Evolutionary conservation across 306 rosid genomes (phyloP).

Genomic region (Trichosanthes truncata): DNA sequence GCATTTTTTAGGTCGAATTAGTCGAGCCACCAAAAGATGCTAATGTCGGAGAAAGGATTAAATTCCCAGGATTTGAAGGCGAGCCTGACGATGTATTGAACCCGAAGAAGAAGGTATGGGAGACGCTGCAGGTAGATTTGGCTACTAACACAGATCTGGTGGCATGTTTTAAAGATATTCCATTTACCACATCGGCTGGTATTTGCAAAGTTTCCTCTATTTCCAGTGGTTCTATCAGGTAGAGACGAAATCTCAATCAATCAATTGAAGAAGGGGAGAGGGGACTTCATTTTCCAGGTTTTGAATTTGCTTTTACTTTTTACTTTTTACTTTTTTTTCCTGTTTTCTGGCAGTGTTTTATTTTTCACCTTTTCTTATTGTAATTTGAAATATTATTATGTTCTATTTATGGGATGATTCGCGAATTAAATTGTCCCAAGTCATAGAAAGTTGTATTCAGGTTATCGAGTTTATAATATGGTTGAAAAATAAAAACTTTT

Average conservation of each 20-base stretch:
- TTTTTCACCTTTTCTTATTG: not conserved
- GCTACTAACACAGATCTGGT: slow-evolving; percentile 34
- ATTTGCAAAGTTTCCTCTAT: slow-evolving; percentile 71
- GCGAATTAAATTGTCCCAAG: not conserved
- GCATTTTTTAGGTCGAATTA: slow-evolving; percentile 53
- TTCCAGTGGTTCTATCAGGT: slow-evolving; percentile 48
- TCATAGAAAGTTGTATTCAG: not conserved
- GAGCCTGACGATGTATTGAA: slow-evolving; percentile 64
- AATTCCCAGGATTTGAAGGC: slow-evolving; percentile 59
- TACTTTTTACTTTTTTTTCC: not conserved
- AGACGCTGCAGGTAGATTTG: slow-evolving; percentile 79
- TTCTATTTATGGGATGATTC: not conserved
- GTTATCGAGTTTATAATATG: not conserved
- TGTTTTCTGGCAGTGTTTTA: not conserved
- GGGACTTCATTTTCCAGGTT: not conserved
- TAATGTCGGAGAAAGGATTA: slow-evolving; percentile 58
- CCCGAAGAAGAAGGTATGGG: slow-evolving; percentile 95
- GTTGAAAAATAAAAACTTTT: not conserved
- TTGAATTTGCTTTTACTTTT: not conserved
- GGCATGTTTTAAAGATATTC: slow-evolving; percentile 69
- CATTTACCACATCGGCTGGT: slow-evolving; percentile 77
- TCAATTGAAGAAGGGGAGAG: not conserved
- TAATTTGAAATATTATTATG: not conserved
- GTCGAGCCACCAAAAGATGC: slow-evolving; percentile 81
- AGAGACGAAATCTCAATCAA: slow-evolving; percentile 3